A percentile compares a stretch with the other conserved stretches of the same genome.
phyloP scores from a whole-genome alignment of 2,329 filamentous ascomycete genomes.

The Aspergillus transmontanensis region DNA sequence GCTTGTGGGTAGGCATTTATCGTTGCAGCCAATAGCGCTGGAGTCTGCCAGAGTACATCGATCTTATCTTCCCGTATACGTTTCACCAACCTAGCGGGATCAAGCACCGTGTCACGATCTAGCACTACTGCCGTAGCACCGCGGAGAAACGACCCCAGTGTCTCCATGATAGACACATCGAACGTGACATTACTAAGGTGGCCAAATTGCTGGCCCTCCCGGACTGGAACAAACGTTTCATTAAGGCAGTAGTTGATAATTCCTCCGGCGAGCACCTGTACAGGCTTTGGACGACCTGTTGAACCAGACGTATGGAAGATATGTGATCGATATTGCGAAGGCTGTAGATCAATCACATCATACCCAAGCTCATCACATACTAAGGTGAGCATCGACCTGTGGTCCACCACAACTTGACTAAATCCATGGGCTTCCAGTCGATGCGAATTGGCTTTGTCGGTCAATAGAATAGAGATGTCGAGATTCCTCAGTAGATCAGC shows the following conservation, averaged over 20 bases:
- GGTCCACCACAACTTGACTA: conserved; percentile 5
- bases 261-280: conserved; percentile 66
- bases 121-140: conserved; percentile 15
- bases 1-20: conserved; percentile 8
- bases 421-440: neutral
- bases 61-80: conserved; percentile 4
- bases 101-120: conserved; percentile 4
- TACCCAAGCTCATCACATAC: neutral
- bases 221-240: neutral
- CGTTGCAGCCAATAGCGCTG: conserved; percentile 10
- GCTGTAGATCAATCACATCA: neutral
- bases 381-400: neutral
- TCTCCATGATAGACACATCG: conserved; percentile 14
- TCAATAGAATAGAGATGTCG: conserved; percentile 32
- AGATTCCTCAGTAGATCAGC: conserved; percentile 8
- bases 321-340: conserved; percentile 3
- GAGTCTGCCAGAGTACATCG: conserved; percentile 11
- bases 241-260: conserved; percentile 12
- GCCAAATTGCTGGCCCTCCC: conserved; percentile 7
- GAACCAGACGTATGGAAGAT: conserved; percentile 63
- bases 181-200: conserved; percentile 14
- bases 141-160: conserved; percentile 9
- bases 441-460: neutral
- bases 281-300: conserved; percentile 76
- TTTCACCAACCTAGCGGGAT: neutral